Evolutionary conservation across 2,329 filamentous ascomycete genomes (phyloP).

Genomic region (Penicillium sp.): DNA sequence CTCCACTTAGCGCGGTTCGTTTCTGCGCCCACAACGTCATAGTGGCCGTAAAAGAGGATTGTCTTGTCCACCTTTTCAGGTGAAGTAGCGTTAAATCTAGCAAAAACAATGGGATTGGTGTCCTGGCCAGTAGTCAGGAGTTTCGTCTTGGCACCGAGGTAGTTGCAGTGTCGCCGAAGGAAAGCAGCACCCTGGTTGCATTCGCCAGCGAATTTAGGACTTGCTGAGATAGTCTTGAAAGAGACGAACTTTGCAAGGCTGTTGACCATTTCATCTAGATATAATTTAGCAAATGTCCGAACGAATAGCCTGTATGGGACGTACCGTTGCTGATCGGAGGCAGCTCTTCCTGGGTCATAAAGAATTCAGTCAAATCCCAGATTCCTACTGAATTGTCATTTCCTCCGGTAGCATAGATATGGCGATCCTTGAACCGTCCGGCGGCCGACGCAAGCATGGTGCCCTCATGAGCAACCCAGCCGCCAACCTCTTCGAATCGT

Average conservation of each 20-base stretch:
- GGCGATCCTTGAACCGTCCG: slow-evolving; percentile 58
- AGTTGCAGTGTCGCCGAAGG: slow-evolving; percentile 80
- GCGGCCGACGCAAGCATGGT: slow-evolving; percentile 78
- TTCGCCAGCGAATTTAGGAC: slow-evolving; percentile 77
- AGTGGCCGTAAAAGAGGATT: slow-evolving; percentile 94
- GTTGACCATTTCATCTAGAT: slow-evolving; percentile 52
- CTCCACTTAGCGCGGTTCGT: slow-evolving; percentile 74
- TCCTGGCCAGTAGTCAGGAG: slow-evolving; percentile 73
- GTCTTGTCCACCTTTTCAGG: slow-evolving; percentile 63
- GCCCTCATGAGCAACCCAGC: slow-evolving; percentile 76
- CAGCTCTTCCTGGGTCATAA: slow-evolving; percentile 37
- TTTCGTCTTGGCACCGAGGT: slow-evolving; percentile 78
- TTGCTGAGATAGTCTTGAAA: slow-evolving; percentile 83
- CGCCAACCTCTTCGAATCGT: slow-evolving; percentile 68
- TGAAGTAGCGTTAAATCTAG: slow-evolving; percentile 70
- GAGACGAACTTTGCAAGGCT: slow-evolving; percentile 78
- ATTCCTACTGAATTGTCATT: slow-evolving; percentile 84
- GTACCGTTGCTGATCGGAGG: slow-evolving; percentile 51
- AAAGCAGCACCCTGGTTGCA: slow-evolving; percentile 89
- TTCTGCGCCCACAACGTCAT: slow-evolving; percentile 90
- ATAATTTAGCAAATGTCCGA: slow-evolving; percentile 7
- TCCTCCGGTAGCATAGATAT: slow-evolving; percentile 87
- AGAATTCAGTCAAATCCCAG: slow-evolving; percentile 65
- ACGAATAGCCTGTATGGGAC: not conserved
- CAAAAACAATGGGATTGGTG: slow-evolving; percentile 87